Conservation (phyloP, 345 rosid genomes). For the Linum usitatissimum region DNA sequence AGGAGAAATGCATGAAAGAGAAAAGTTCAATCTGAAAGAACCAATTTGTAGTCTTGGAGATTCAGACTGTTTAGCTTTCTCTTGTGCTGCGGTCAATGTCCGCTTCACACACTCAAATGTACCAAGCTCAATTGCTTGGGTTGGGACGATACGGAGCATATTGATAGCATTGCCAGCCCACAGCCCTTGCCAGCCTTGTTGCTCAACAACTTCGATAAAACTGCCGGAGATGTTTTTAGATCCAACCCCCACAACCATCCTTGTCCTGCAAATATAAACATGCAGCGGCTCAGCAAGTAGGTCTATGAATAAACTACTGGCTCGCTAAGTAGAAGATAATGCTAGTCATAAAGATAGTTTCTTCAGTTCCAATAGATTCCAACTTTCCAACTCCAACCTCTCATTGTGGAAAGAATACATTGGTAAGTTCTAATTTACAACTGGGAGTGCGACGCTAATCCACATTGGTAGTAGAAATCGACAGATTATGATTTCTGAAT, state of each 20-base stretch:
- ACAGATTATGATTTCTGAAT: too few relatives aligned
- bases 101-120: conserved; percentile 91
- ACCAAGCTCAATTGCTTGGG: conserved; percentile 93
- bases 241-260: conserved; percentile 98
- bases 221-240: conserved; percentile 80
- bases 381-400: too few relatives aligned
- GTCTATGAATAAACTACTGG: not conserved
- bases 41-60: conserved; percentile 56
- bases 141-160: conserved; percentile 85
- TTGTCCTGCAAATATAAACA: conserved; percentile 44
- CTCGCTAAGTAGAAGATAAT: not conserved
- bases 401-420: too few relatives aligned
- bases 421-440: too few relatives aligned
- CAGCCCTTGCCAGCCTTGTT: conserved; percentile 94
- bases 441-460: too few relatives aligned
- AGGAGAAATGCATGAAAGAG: conserved; percentile 85
- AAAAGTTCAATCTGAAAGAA: conserved; percentile 38
- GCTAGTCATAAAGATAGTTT: not conserved
- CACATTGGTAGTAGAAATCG: too few relatives aligned
- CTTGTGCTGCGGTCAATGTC: conserved; percentile 59
- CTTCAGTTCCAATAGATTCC: too few relatives aligned
- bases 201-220: conserved; percentile 71
- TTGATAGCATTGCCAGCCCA: conserved; percentile 98
- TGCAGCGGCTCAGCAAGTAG: not conserved
- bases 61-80: conserved; percentile 46